These are phyloP conservation scores for Boletales sp. DNA, from an alignment of 768 basidiomycete species.

Conservation along the genomic window DNA sequence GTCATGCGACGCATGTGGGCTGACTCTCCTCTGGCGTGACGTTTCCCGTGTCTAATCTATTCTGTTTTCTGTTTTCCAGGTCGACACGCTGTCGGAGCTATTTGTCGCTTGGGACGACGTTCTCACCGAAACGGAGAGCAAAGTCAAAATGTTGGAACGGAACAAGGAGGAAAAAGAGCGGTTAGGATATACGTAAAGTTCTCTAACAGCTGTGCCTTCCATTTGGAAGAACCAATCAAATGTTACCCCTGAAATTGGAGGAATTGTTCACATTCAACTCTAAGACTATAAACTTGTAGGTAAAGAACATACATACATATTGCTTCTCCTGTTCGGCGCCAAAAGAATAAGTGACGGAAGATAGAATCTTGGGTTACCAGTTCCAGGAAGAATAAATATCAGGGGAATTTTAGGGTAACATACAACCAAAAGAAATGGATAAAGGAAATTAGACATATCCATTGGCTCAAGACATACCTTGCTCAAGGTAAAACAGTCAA, in stretches of 20 bases:
- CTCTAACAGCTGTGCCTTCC: too few relatives aligned
- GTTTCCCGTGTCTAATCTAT: neutral
- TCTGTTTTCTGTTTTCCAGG: slow-evolving; percentile 37
- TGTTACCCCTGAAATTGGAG: neutral
- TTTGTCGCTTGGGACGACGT: slow-evolving; percentile 86
- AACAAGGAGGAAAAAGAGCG: slow-evolving; percentile 56
- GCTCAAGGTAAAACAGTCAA: slow-evolving; percentile 10
- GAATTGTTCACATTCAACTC: neutral
- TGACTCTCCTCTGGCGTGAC: neutral
- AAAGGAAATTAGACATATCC: slow-evolving; percentile 3
- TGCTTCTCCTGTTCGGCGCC: slow-evolving; percentile 12
- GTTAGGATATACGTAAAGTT: slow-evolving; percentile 51
- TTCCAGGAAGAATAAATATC: slow-evolving; percentile 9
- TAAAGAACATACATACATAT: slow-evolving; percentile 13
- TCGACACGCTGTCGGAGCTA: slow-evolving; percentile 77
- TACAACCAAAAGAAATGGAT: slow-evolving; percentile 18
- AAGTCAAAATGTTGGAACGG: slow-evolving; percentile 53
- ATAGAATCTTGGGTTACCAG: slow-evolving; percentile 9
- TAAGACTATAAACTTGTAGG: slow-evolving; percentile 13
- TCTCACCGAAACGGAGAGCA: slow-evolving; percentile 62
- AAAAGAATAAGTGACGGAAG: slow-evolving; percentile 7
- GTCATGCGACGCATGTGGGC: slow-evolving; percentile 67
- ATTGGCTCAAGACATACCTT: slow-evolving; percentile 1
- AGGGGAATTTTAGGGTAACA: slow-evolving; percentile 12
- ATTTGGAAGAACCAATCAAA: too few relatives aligned